phyloP scores from a whole-genome alignment of 2,329 filamentous ascomycete genomes.

The Diplodia seriata region DNA sequence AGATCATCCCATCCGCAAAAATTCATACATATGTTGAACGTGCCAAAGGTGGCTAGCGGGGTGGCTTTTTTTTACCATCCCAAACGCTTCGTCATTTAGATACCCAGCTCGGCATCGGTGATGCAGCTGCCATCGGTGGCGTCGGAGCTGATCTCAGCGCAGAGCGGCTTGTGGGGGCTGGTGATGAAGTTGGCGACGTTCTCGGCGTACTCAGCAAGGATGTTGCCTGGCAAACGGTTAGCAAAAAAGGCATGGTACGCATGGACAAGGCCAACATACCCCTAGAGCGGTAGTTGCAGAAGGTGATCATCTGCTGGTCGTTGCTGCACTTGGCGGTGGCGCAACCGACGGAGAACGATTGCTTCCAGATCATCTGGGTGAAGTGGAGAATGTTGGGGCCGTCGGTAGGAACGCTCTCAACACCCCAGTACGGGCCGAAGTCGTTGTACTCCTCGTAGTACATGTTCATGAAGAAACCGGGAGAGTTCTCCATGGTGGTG shows the following conservation, averaged over 20 bases:
- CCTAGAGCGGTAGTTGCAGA: slow-evolving; percentile 83
- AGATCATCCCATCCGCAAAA: slow-evolving; percentile 6
- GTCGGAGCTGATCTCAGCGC: slow-evolving; percentile 21
- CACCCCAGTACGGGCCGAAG: slow-evolving; percentile 35
- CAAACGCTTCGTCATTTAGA: slow-evolving; percentile 18
- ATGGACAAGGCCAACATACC: slow-evolving; percentile 58
- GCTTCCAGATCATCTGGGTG: slow-evolving; percentile 50
- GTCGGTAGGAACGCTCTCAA: slow-evolving; percentile 32
- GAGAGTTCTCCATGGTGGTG: slow-evolving; percentile 63
- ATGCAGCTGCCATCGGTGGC: slow-evolving; percentile 29
- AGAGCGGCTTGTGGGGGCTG: slow-evolving; percentile 23
- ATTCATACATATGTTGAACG: not conserved
- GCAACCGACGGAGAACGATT: slow-evolving; percentile 47
- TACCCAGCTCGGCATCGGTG: slow-evolving; percentile 23
- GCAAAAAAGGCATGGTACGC: slow-evolving; percentile 8
- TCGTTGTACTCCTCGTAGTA: slow-evolving; percentile 41
- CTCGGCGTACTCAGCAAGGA: slow-evolving; percentile 58
- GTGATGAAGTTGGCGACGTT: slow-evolving; percentile 53
- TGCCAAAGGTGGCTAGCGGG: slow-evolving; percentile 6
- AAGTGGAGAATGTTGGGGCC: slow-evolving; percentile 43
- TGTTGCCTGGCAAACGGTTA: slow-evolving; percentile 58
- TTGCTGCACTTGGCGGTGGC: slow-evolving; percentile 43
- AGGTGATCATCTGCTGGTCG: slow-evolving; percentile 59
- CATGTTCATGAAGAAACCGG: slow-evolving; percentile 57
- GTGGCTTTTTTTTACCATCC: not conserved